Evolutionary conservation across 2,329 filamentous ascomycete species (phyloP), one percentile per base, ranked within the genome.

Genomic region (Cytospora paraplurivora): DNA sequence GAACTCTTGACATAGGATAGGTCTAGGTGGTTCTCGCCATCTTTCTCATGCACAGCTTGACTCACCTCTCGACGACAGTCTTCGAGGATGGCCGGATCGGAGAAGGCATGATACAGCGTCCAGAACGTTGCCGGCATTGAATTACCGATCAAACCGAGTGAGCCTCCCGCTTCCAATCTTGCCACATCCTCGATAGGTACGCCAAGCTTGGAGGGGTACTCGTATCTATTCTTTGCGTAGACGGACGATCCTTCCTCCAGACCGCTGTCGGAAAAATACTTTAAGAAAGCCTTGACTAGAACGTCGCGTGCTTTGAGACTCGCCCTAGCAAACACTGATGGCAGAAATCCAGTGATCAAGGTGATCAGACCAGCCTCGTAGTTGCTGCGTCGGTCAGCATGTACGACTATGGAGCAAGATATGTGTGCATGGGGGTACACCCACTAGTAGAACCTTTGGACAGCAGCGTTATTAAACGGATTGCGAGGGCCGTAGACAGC

Each of bases 111-210:
- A 27, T 27, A 27, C 27, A 27, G 27, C 27, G 27, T 27, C 27
- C 27, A 27, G 27, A 27, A 27, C 4, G 27, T 27, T 0, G 73
- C 77, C 56, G 78, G 68, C 1, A 71, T 69, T 0, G 27, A 27
- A 27, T 71, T 70, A 7, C 73, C 77, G 54, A 76, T 71, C 62
- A 77, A 69, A 0, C 73, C 77, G 58, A 78, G 68, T 0, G 71
- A 68, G 0, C 71, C 71, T 6, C 73, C 77, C 52, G 76, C 71
- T 62, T 79, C 76, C 59, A 75, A 72, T 27, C 72, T 72, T 12
- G 74, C 76, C 7, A 75, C 72, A 63, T 79, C 77, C 1, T 79
- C 76, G 57, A 75, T 71, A 34, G 73, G 71, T 10, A 74, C 76
- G 7, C 75, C 72, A 54, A 74, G 68, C 11, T 34, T 21, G 37